Base-by-base conservation (phyloP, 2,329 filamentous ascomycete species). In the Aspergillus glaucus region DNA sequence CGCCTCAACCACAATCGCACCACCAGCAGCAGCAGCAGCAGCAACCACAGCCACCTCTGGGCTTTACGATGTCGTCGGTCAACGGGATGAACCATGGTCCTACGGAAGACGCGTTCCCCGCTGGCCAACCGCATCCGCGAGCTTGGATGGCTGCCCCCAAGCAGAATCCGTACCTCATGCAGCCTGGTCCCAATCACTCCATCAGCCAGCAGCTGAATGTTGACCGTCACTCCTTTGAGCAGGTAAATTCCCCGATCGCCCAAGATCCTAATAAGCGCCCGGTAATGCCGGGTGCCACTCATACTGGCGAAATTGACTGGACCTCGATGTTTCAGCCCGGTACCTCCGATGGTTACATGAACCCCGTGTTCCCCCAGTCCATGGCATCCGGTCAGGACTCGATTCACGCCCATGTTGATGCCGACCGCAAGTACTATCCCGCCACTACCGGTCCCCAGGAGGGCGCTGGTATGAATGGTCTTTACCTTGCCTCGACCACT, bases 321-420 rank as follows among this genome's bases (percentile, higher is more conserved):
- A 79, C 84, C 64, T 80, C 85, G 67, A 86, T 89, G 82, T 88
- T 88, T 75, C 85, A 84, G 75, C 71, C 83, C 75, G 83, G 82
- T 79, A 77, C 80, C 74, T 80, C 85, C 71, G 75, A 82, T 71
- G 75, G 77, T 70, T 83, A 81, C 72, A 79, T 80, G 75, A 79
- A 76, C 72, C 74, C 74, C 67, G 76, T 78, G 66, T 82, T 80
- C 72, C 73, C 77, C 68, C 67, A 84, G 78, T 84, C 84, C 76
- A 75, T 79, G 78, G 77, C 79, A 70, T 79, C 84, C 74, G 82
- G 77, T 70, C 84, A 84, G 77, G 85, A 81, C 75, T 78, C 75
- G 75, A 80, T 79, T 76, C 86, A 85, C 77, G 75, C 74, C 72
- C 85, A 83, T 72, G 80, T 77, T 51, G 70, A 73, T 77, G 67